These are phyloP conservation scores for Meyerozyma carpophila DNA, from an alignment of 1,139 yeast species.

Conservation along the genomic window DNA sequence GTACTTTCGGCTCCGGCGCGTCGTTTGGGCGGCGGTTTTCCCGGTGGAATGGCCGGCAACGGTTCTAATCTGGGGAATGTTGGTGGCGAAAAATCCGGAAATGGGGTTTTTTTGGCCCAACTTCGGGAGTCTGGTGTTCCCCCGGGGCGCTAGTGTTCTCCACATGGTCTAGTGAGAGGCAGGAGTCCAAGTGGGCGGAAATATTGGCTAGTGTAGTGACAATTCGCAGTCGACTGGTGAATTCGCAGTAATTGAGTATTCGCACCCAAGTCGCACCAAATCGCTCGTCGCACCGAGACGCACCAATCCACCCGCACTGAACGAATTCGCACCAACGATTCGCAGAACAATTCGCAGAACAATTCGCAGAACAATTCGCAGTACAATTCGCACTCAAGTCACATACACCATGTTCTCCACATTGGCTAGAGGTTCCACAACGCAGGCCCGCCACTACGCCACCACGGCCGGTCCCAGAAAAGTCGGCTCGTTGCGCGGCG, in stretches of 20 bases:
- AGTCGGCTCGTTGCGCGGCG: slow-evolving; percentile 63
- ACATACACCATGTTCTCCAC: background rate
- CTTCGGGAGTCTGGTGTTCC: background rate
- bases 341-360: too few relatives aligned
- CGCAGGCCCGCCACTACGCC: slow-evolving; percentile 8
- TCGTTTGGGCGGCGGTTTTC: background rate
- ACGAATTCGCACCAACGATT: too few relatives aligned
- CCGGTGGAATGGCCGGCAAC: background rate
- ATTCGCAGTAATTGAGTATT: too few relatives aligned
- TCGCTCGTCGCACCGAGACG: too few relatives aligned
- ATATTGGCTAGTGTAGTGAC: too few relatives aligned
- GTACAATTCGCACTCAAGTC: background rate
- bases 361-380: too few relatives aligned
- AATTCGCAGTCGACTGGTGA: too few relatives aligned
- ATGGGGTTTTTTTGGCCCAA: background rate
- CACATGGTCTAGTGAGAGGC: too few relatives aligned
- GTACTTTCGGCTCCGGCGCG: background rate
- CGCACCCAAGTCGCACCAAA: too few relatives aligned
- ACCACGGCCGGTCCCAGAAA: slow-evolving; percentile 23
- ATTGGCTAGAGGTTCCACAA: background rate
- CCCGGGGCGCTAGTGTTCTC: background rate
- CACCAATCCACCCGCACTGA: too few relatives aligned
- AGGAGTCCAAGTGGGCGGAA: too few relatives aligned
- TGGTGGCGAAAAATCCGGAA: too few relatives aligned
- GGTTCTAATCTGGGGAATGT: background rate